These are phyloP conservation scores for Boeremia exigua DNA, from an alignment of 2,329 filamentous ascomycete genomes.

Conservation along the genomic window DNA sequence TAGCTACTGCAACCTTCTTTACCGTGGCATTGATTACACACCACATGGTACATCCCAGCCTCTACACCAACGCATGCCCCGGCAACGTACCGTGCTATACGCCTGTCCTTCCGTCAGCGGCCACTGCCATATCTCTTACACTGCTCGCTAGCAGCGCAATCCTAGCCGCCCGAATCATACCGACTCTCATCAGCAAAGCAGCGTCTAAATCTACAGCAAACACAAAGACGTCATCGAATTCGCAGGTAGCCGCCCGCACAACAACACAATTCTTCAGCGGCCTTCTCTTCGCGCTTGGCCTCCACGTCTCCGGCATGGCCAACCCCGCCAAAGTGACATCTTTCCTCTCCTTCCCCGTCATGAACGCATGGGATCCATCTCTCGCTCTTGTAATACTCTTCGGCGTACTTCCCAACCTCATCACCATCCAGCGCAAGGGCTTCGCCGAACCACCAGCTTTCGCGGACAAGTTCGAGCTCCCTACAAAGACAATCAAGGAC, in stretches of 20 bases:
- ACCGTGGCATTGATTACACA: conserved; percentile 41
- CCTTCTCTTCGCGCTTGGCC: conserved; percentile 58
- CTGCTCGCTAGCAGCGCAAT: conserved; percentile 43
- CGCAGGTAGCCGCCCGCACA: conserved; percentile 33
- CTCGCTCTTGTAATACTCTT: conserved; percentile 57
- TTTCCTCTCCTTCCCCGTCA: conserved; percentile 55
- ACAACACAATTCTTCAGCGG: conserved; percentile 55
- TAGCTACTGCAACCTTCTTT: conserved; percentile 51
- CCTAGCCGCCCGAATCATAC: conserved; percentile 29
- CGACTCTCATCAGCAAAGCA: conserved; percentile 25
- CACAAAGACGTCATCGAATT: neutral
- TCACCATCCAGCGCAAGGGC: conserved; percentile 35
- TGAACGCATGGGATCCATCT: conserved; percentile 57
- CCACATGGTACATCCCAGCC: conserved; percentile 49
- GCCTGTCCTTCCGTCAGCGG: conserved; percentile 50
- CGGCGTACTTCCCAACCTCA: conserved; percentile 55
- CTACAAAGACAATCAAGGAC: conserved; percentile 54
- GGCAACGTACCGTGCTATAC: conserved; percentile 54
- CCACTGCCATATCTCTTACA: conserved; percentile 40
- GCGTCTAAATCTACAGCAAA: conserved; percentile 1
- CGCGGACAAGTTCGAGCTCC: conserved; percentile 51
- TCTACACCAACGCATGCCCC: conserved; percentile 49
- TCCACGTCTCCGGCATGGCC: conserved; percentile 60
- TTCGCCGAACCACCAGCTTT: conserved; percentile 50
- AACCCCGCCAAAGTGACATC: conserved; percentile 57